Evolutionary conservation across 805 yeast genomes (phyloP).

Genomic region (Kuraishia borneana): DNA sequence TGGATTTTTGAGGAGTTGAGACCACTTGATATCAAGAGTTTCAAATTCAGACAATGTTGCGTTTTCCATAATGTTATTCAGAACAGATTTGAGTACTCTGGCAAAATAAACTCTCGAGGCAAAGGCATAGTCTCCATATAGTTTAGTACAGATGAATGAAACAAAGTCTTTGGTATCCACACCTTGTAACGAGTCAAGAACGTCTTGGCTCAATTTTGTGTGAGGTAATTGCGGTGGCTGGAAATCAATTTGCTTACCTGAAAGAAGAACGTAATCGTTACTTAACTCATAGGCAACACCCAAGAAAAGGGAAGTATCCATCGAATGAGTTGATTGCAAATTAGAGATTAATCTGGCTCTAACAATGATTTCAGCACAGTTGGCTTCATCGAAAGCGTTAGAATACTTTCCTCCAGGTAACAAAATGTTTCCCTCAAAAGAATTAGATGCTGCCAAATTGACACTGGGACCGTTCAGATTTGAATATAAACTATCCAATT

Average conservation of each 20-base stretch:
- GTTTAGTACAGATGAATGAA: not conserved
- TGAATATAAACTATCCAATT: slow-evolving; percentile 1
- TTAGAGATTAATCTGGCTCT: not conserved
- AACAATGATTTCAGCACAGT: not conserved
- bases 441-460: slow-evolving; percentile 33
- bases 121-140: not conserved
- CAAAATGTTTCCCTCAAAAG: slow-evolving; percentile 29
- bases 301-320: not conserved
- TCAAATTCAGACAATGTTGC: slow-evolving; percentile 14
- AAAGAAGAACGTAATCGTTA: not conserved
- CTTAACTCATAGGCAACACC: not conserved
- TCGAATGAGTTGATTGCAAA: not conserved
- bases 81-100: slow-evolving; percentile 20
- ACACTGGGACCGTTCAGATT: slow-evolving; percentile 12
- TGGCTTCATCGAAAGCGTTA: not conserved
- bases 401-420: slow-evolving; percentile 8
- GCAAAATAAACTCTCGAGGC: slow-evolving; percentile 17
- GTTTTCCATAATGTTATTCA: slow-evolving; percentile 19
- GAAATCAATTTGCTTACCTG: not conserved
- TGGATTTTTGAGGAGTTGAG: slow-evolving; percentile 19
- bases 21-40: slow-evolving; percentile 21
- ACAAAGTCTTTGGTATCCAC: not conserved
- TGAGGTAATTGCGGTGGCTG: too few relatives aligned
- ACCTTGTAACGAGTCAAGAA: not conserved
- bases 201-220: not conserved